phyloP scores from a whole-genome alignment of 768 basidiomycete species.

The Hydnomerulius pinastri region DNA sequence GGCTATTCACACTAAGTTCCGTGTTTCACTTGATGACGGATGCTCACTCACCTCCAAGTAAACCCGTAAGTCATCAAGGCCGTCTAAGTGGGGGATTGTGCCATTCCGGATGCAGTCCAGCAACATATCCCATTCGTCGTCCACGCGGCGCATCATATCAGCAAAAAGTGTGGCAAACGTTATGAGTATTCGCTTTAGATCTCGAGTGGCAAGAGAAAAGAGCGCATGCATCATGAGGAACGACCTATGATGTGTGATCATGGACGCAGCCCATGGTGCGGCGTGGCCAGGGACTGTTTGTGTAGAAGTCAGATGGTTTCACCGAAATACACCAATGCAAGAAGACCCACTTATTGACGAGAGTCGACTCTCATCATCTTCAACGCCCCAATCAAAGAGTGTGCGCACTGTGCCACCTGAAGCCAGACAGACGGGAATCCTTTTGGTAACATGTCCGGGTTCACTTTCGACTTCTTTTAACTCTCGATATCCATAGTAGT shows the following conservation, averaged over 20 bases:
- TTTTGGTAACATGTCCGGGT: not conserved
- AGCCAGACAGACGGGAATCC: not conserved
- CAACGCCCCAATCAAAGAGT: not conserved
- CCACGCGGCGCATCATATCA: constrained; percentile 6
- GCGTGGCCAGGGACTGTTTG: not conserved
- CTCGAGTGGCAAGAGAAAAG: constrained; percentile 6
- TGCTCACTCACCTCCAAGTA: constrained; percentile 4
- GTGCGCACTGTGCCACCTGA: not conserved
- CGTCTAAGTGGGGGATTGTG: constrained; percentile 8
- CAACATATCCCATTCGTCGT: constrained; percentile 5
- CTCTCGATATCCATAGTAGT: not conserved
- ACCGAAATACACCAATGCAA: not conserved
- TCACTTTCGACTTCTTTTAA: constrained; percentile 1
- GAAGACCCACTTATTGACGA: not conserved
- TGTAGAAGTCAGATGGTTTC: not conserved
- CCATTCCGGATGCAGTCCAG: constrained; percentile 6
- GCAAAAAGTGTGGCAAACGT: constrained; percentile 4
- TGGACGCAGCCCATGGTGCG: constrained; percentile 1
- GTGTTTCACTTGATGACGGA: not conserved
- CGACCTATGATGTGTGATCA: constrained; percentile 2
- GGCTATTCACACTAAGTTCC: not conserved
- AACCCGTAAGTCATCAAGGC: constrained; percentile 4
- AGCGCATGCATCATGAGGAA: constrained; percentile 13
- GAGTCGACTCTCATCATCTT: constrained; percentile 2
- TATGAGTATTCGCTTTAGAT: not conserved